Conservation (phyloP, 202 grass and related monocot genomes). For the Cymbopogon flexuosus region DNA sequence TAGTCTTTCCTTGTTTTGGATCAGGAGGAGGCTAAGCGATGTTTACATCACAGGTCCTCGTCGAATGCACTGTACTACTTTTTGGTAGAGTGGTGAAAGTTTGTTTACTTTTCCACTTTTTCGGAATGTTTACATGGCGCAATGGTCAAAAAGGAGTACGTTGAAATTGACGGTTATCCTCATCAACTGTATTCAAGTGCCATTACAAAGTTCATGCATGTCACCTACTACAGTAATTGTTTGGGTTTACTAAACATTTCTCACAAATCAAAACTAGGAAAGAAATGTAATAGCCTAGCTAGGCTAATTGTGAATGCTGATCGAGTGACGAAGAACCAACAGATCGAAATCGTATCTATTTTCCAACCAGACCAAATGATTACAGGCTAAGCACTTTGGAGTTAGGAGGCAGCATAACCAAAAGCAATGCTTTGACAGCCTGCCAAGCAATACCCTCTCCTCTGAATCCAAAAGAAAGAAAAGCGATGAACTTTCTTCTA, state of each 20-base stretch:
- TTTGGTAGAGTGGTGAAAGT: background rate
- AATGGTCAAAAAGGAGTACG: background rate
- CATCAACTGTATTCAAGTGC: too few species aligned
- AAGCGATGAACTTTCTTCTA: background rate
- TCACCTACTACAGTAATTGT: too few species aligned
- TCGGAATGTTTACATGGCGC: background rate
- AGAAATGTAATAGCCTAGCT: background rate
- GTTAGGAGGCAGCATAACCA: background rate
- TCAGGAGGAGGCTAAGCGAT: too few species aligned
- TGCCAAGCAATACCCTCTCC: background rate
- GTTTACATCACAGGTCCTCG: background rate
- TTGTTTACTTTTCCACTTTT: background rate
- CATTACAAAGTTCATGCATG: too few species aligned
- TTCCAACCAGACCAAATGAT: constrained; percentile 34
- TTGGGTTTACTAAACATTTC: too few species aligned
- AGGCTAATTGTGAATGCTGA: background rate
- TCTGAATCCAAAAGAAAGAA: background rate
- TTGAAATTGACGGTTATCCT: background rate
- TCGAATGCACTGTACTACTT: background rate
- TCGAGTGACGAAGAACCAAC: background rate
- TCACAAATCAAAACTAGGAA: too few species aligned
- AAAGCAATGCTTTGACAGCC: background rate
- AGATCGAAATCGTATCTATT: constrained; percentile 29
- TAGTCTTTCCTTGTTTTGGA: background rate
- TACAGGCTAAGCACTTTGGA: background rate